These are phyloP conservation scores for Naganishia vaughanmartiniae DNA, from an alignment of 768 basidiomycete genomes.

Conservation along the genomic window DNA sequence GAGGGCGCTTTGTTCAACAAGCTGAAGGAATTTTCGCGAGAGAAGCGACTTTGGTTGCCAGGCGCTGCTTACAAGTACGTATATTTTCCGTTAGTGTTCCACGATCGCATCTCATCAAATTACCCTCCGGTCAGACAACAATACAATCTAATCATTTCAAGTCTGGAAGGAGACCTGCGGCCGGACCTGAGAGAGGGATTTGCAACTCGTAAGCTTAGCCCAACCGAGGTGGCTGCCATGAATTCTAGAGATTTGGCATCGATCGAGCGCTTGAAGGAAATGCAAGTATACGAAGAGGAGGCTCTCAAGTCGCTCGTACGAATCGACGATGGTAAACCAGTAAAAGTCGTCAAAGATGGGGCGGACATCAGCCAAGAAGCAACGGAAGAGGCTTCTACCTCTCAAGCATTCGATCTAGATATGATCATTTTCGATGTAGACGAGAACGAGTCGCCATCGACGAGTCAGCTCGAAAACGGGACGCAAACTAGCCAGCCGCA, in stretches of 20 bases:
- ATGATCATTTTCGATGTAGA: neutral
- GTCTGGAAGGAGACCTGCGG: slow-evolving; percentile 41
- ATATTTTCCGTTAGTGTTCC: neutral
- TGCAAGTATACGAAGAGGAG: slow-evolving; percentile 31
- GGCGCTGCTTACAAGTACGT: slow-evolving; percentile 49
- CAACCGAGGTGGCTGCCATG: slow-evolving; percentile 41
- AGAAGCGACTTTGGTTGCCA: slow-evolving; percentile 38
- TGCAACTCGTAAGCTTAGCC: slow-evolving; percentile 29
- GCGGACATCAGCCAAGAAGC: neutral
- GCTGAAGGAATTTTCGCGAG: slow-evolving; percentile 43
- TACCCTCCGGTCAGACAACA: slow-evolving; percentile 37
- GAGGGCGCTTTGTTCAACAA: slow-evolving; percentile 40
- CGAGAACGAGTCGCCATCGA: neutral
- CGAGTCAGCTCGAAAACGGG: neutral
- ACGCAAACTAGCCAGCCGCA: neutral
- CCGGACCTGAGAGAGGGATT: slow-evolving; percentile 37
- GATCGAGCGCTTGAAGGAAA: slow-evolving; percentile 40
- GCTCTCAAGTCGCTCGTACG: slow-evolving; percentile 27
- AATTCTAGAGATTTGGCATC: slow-evolving; percentile 44
- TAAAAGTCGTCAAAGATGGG: neutral
- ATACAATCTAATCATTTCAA: slow-evolving; percentile 42
- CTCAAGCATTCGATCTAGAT: neutral
- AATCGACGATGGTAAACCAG: slow-evolving; percentile 15
- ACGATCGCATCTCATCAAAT: neutral
- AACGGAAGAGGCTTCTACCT: neutral